phyloP scores from a whole-genome alignment of 2,329 filamentous ascomycete species.

The Fusarium sp. region DNA sequence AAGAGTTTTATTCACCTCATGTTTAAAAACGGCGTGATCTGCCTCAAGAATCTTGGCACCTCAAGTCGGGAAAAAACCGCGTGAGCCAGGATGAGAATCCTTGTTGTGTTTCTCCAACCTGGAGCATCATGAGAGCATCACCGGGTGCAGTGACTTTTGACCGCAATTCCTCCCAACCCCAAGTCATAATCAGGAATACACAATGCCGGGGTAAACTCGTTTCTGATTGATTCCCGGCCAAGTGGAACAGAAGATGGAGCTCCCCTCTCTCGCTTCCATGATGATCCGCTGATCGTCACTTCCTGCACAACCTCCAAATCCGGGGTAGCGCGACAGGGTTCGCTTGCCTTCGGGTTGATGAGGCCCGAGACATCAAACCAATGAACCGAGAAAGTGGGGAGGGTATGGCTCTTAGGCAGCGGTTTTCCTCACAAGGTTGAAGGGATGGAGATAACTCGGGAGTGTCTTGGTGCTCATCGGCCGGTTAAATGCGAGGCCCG shows the following conservation, averaged over 20 bases:
- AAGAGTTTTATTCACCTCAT: no score
- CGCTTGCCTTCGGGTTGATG: neutral
- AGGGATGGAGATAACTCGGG: conserved; percentile 14
- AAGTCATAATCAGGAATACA: neutral
- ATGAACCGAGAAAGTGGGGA: neutral
- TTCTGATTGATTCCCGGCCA: no score
- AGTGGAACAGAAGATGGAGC: no score
- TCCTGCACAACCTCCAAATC: neutral
- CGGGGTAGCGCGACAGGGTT: neutral
- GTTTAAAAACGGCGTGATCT: no score
- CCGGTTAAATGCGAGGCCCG: conserved; percentile 19
- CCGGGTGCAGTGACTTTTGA: neutral
- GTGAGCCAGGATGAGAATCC: neutral
- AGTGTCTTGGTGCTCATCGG: neutral
- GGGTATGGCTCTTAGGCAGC: conserved; percentile 13
- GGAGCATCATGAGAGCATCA: neutral
- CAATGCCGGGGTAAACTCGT: neutral
- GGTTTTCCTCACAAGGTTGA: neutral
- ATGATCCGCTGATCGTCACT: neutral
- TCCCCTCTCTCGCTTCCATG: neutral
- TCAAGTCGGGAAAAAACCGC: neutral
- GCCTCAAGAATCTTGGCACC: no score
- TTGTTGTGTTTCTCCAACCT: neutral
- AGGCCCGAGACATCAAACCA: neutral
- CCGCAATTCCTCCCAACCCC: neutral